Conservation (phyloP, 371 early-diverging fungal genomes). For the Amoeboradix gromovi region DNA sequence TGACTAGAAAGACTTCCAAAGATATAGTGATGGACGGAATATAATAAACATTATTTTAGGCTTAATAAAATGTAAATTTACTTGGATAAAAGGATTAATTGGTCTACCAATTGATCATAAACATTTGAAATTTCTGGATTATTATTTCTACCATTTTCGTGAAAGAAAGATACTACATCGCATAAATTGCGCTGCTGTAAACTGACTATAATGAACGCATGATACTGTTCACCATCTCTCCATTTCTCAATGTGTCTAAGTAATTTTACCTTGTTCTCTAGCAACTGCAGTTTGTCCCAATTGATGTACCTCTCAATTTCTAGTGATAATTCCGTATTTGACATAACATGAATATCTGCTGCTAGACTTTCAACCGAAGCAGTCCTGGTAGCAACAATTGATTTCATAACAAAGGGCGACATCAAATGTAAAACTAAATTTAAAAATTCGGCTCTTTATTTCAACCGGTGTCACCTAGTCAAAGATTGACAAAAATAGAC, state of each 20-base stretch:
- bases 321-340: no score
- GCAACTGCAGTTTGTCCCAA: not conserved
- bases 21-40: not conserved
- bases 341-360: no score
- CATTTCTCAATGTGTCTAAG: not conserved
- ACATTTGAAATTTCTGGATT: not conserved
- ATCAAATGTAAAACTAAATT: no score
- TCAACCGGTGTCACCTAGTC: no score
- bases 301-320: no score
- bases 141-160: not conserved
- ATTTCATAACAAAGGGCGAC: no score
- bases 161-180: not conserved
- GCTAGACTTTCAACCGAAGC: no score
- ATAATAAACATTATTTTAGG: not conserved
- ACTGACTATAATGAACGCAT: not conserved
- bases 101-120: not conserved
- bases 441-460: no score
- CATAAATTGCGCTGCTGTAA: not conserved
- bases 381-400: no score
- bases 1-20: conserved; percentile 18
- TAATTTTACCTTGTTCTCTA: not conserved
- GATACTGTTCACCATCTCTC: not conserved
- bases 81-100: no score
- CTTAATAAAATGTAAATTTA: no score
- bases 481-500: no score